Evolutionary conservation across 306 rosid genomes (phyloP).

Genomic region (Neltuma alba): DNA sequence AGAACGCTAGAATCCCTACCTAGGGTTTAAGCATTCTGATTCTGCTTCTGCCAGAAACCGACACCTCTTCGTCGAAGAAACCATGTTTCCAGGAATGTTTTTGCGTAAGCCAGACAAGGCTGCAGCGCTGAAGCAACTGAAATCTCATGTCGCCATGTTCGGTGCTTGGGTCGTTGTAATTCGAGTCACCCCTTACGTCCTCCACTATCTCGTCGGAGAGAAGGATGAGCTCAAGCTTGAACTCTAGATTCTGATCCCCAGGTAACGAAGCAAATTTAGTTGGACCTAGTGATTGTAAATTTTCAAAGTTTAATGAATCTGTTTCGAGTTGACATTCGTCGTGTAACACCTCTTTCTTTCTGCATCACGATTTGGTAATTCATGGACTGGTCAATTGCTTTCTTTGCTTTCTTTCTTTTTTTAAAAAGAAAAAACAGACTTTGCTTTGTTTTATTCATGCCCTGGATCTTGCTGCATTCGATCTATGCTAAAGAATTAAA

Average conservation of each 20-base stretch:
- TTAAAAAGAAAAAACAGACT: no score
- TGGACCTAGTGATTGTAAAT: background rate
- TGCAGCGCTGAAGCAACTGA: slow-evolving; percentile 82
- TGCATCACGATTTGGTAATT: background rate
- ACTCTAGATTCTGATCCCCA: slow-evolving; percentile 43
- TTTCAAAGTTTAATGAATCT: background rate
- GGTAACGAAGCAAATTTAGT: slow-evolving; percentile 37
- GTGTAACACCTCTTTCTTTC: background rate
- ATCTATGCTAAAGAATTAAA: background rate
- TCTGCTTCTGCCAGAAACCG: background rate
- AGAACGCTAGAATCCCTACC: background rate
- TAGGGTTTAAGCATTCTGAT: slow-evolving; percentile 6
- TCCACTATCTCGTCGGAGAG: slow-evolving; percentile 69
- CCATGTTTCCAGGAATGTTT: slow-evolving; percentile 95
- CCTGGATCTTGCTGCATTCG: background rate
- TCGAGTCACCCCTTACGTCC: slow-evolving; percentile 81
- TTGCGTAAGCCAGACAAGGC: slow-evolving; percentile 94
- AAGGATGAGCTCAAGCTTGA: slow-evolving; percentile 83
- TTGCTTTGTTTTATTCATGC: background rate
- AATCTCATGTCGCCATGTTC: slow-evolving; percentile 75
- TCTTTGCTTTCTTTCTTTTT: background rate
- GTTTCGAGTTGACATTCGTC: background rate
- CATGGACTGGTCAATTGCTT: background rate
- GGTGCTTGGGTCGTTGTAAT: slow-evolving; percentile 84
- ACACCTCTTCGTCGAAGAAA: background rate